A percentile compares a stretch with the other conserved stretches of the same genome.
Evolutionary conservation across 495 filamentous ascomycete genomes (phyloP).

Genomic region (Penicillium angulare): DNA sequence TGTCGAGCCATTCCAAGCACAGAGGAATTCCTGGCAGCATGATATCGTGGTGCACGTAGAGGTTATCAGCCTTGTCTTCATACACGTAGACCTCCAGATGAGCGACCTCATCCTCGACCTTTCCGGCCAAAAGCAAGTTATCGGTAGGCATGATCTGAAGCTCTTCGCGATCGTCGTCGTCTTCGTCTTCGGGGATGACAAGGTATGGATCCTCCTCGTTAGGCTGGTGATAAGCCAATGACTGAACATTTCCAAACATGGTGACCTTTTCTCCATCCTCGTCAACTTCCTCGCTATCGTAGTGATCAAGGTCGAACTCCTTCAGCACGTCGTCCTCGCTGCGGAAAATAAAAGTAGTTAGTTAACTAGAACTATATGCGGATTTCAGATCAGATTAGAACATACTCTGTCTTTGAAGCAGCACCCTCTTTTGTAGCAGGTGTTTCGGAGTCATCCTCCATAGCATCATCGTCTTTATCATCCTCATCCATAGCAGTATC

Average conservation of each 20-base stretch:
- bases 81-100: slow-evolving; percentile 98
- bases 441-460: slow-evolving; percentile 16
- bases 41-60: slow-evolving; percentile 99
- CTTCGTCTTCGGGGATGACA: slow-evolving; percentile 70
- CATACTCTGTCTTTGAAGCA: slow-evolving; percentile 20
- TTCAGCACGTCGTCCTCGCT: slow-evolving; percentile 84
- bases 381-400: neutral
- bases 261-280: slow-evolving; percentile 68
- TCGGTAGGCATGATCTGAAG: slow-evolving; percentile 89
- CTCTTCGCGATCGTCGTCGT: slow-evolving; percentile 89
- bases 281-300: slow-evolving; percentile 76
- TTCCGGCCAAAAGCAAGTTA: slow-evolving; percentile 86
- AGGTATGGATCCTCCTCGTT: slow-evolving; percentile 97
- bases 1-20: slow-evolving; percentile 90
- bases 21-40: slow-evolving; percentile 98
- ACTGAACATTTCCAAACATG: slow-evolving; percentile 94
- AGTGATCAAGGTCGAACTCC: slow-evolving; percentile 94
- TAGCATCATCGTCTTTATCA: slow-evolving; percentile 21
- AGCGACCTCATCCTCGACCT: slow-evolving; percentile 94
- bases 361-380: neutral
- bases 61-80: slow-evolving; percentile 88
- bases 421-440: slow-evolving; percentile 20
- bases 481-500: slow-evolving; percentile 33
- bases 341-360: neutral
- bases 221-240: slow-evolving; percentile 86